phyloP scores from a whole-genome alignment of 345 rosid species.

The Noccaea caerulescens region DNA sequence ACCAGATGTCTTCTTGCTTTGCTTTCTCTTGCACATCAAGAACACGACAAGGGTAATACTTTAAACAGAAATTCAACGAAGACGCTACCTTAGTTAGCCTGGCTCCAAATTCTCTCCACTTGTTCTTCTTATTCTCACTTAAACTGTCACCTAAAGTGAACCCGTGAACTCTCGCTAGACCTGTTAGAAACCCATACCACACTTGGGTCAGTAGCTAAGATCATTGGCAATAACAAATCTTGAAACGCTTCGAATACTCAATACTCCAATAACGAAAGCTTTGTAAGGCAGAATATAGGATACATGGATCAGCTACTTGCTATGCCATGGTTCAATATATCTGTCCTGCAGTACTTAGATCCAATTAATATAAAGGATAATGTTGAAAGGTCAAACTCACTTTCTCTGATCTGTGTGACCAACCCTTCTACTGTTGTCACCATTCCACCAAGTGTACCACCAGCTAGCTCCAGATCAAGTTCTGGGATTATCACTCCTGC shows the following conservation, averaged over 20 bases:
- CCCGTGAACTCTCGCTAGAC: constrained; percentile 94
- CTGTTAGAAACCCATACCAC: constrained; percentile 46
- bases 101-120: constrained; percentile 76
- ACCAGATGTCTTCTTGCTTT: not conserved
- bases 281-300: not conserved
- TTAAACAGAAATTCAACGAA: not conserved
- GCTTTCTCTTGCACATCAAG: constrained; percentile 1
- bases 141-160: constrained; percentile 95
- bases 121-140: constrained; percentile 60
- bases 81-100: constrained; percentile 68
- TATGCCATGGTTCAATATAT: not conserved
- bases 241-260: not conserved
- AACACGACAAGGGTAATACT: constrained; percentile 2
- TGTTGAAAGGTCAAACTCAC: constrained; percentile 55
- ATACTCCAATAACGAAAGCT: not conserved
- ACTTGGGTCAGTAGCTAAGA: not conserved
- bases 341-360: not conserved
- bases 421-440: constrained; percentile 96
- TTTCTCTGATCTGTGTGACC: constrained; percentile 87
- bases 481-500: constrained; percentile 81
- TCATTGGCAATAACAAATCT: not conserved
- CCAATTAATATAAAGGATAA: not conserved
- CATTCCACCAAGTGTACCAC: constrained; percentile 91
- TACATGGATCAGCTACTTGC: not conserved
- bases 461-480: constrained; percentile 82